Evolutionary conservation across 2,329 filamentous ascomycete genomes (phyloP).

Genomic region (Pyrenochaeta sp.): DNA sequence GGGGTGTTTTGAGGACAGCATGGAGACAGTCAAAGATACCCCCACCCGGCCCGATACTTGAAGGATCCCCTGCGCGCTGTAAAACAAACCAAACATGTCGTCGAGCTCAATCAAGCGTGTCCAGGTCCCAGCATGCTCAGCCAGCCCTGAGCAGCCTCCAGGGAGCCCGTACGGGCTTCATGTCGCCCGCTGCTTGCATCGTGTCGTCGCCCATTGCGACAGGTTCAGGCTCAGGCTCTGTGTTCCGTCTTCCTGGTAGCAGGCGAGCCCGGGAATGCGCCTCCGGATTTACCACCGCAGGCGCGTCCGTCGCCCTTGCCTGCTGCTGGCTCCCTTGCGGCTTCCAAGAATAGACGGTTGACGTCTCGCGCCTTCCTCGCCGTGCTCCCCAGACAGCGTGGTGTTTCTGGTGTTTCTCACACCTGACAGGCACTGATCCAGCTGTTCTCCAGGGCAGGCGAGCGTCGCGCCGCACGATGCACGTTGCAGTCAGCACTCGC

Average conservation of each 20-base stretch:
- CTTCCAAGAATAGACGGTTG: slow-evolving; percentile 18
- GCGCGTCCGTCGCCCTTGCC: slow-evolving; percentile 18
- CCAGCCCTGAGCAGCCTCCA: slow-evolving; percentile 22
- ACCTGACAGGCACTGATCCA: slow-evolving; percentile 12
- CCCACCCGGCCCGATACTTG: slow-evolving; percentile 29
- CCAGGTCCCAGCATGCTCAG: slow-evolving; percentile 18
- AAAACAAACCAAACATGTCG: slow-evolving; percentile 39
- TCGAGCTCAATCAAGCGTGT: background rate
- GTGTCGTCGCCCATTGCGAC: background rate
- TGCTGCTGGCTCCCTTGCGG: slow-evolving; percentile 8
- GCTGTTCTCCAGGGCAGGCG: slow-evolving; percentile 13
- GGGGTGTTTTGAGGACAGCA: slow-evolving; percentile 36
- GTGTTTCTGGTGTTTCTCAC: slow-evolving; percentile 11
- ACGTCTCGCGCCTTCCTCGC: slow-evolving; percentile 3
- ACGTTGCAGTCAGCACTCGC: slow-evolving; percentile 41
- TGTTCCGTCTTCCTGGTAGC: slow-evolving; percentile 30
- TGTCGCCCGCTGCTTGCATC: slow-evolving; percentile 3
- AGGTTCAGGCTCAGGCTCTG: slow-evolving; percentile 1
- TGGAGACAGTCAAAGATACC: slow-evolving; percentile 38
- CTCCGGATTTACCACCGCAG: slow-evolving; percentile 16
- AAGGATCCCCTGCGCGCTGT: slow-evolving; percentile 25
- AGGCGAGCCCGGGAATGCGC: slow-evolving; percentile 19
- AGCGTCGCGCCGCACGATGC: slow-evolving; percentile 36
- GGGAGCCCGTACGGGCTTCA: slow-evolving; percentile 7
- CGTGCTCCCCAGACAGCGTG: slow-evolving; percentile 3